A percentile compares a stretch with the other conserved stretches of the same genome.
Evolutionary conservation across 192 early-diverging fungal genomes (phyloP).

Genomic region (Kickxella alabastrina): DNA sequence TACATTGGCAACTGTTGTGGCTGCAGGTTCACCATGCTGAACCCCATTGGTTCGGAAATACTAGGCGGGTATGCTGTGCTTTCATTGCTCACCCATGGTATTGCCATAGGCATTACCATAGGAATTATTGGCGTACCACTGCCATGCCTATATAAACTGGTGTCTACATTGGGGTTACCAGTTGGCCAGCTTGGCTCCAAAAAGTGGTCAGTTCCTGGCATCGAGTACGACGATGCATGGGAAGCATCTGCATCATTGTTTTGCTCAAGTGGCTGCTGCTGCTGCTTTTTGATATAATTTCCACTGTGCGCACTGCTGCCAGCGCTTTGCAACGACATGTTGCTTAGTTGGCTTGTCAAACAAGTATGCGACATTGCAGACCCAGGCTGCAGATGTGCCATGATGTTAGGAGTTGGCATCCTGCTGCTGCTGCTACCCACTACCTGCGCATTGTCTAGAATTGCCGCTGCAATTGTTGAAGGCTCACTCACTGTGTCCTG

Average conservation of each 20-base stretch:
- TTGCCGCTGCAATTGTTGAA: background rate
- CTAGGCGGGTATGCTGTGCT: background rate
- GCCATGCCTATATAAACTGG: too few species aligned
- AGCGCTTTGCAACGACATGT: too few species aligned
- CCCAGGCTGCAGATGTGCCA: background rate
- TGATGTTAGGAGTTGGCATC: background rate
- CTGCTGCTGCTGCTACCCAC: too few species aligned
- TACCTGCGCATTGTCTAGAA: too few species aligned
- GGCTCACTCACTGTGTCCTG: constrained; percentile 2
- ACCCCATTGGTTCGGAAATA: constrained; percentile 1
- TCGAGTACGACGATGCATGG: too few species aligned
- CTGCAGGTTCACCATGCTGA: background rate
- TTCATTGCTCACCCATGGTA: too few species aligned
- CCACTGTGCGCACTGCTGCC: background rate
- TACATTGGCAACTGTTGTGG: background rate
- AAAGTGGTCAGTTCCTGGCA: too few species aligned
- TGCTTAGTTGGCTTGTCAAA: too few species aligned
- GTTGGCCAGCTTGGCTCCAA: too few species aligned
- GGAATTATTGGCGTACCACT: background rate
- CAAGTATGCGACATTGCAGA: too few species aligned
- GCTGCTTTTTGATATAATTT: too few species aligned
- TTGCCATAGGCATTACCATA: constrained; percentile 1
- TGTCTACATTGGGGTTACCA: too few species aligned
- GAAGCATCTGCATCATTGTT: background rate
- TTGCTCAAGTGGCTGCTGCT: background rate